A percentile compares a stretch with the other conserved stretches of the same genome.
These are phyloP conservation scores for Cyclotella distinguenda DNA, from an alignment of 108 stramenopile species.

Conservation along the genomic window DNA sequence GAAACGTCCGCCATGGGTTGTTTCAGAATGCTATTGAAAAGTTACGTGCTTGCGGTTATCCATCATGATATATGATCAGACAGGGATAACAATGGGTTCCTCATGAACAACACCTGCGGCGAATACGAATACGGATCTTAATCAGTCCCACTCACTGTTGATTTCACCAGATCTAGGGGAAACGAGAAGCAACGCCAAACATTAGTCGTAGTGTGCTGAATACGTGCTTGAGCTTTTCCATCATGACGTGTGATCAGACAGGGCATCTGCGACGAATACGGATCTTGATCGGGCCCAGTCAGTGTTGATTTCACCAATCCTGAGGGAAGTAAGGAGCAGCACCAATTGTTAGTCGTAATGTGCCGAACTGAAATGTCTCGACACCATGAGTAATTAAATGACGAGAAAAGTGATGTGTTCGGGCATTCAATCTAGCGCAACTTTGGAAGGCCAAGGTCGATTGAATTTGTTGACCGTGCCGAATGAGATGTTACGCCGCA, in stretches of 20 bases:
- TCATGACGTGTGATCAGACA: too few relatives aligned
- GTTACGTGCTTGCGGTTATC: constrained; percentile 32
- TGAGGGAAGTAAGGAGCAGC: background rate
- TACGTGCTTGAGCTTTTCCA: too few relatives aligned
- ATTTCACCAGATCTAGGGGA: too few relatives aligned
- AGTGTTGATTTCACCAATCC: background rate
- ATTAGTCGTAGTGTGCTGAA: too few relatives aligned
- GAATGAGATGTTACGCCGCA: constrained; percentile 49
- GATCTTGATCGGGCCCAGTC: too few relatives aligned
- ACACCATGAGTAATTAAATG: constrained; percentile 24
- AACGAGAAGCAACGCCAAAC: too few relatives aligned
- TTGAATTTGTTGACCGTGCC: constrained; percentile 21
- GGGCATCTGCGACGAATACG: too few relatives aligned
- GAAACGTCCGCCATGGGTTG: background rate
- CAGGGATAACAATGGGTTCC: constrained; percentile 28
- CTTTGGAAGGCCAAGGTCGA: constrained; percentile 46
- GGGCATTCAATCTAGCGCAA: constrained; percentile 41
- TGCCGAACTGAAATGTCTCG: constrained; percentile 39
- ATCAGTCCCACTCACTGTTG: background rate
- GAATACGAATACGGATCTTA: too few relatives aligned
- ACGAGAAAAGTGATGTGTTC: constrained; percentile 51
- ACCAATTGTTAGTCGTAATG: constrained; percentile 5
- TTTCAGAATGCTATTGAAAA: constrained; percentile 26
- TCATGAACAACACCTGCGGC: constrained; percentile 17
- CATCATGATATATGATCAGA: constrained; percentile 17